These are phyloP conservation scores for Penicillium nordicum DNA, from an alignment of 2,329 filamentous ascomycete genomes.

Conservation along the genomic window DNA sequence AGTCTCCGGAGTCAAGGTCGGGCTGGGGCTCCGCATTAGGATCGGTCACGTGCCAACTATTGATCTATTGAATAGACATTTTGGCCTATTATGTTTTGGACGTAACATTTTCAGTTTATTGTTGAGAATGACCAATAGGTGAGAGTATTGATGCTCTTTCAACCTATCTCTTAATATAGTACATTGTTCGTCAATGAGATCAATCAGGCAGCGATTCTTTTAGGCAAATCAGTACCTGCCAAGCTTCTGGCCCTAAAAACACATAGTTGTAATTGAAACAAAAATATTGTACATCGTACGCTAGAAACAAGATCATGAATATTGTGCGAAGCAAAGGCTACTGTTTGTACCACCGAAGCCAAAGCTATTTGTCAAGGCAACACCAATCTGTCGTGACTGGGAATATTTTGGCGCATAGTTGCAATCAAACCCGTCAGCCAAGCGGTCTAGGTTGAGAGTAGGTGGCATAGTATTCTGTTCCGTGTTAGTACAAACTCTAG, in stretches of 20 bases:
- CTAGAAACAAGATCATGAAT: constrained; percentile 11
- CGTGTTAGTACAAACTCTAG: background rate
- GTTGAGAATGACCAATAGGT: background rate
- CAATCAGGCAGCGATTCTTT: background rate
- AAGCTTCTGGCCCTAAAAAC: background rate
- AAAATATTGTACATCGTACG: constrained; percentile 9
- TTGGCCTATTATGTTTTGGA: background rate
- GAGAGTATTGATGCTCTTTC: background rate
- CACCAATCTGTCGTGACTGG: constrained; percentile 66
- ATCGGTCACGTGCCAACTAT: constrained; percentile 19
- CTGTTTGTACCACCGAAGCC: constrained; percentile 97
- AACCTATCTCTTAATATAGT: background rate
- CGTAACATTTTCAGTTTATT: background rate
- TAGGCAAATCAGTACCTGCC: background rate
- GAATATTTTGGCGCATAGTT: constrained; percentile 76
- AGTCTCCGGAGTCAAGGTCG: constrained; percentile 19
- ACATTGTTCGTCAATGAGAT: background rate
- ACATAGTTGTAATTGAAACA: background rate
- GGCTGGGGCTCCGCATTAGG: constrained; percentile 29
- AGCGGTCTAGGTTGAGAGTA: constrained; percentile 74
- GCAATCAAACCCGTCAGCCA: constrained; percentile 67
- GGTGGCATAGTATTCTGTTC: constrained; percentile 72
- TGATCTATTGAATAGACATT: background rate
- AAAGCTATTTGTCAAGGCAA: constrained; percentile 91
- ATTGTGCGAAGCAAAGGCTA: constrained; percentile 66